Evolutionary conservation across 305 asterid species (phyloP).

Genomic region (Fraxinus ornus): DNA sequence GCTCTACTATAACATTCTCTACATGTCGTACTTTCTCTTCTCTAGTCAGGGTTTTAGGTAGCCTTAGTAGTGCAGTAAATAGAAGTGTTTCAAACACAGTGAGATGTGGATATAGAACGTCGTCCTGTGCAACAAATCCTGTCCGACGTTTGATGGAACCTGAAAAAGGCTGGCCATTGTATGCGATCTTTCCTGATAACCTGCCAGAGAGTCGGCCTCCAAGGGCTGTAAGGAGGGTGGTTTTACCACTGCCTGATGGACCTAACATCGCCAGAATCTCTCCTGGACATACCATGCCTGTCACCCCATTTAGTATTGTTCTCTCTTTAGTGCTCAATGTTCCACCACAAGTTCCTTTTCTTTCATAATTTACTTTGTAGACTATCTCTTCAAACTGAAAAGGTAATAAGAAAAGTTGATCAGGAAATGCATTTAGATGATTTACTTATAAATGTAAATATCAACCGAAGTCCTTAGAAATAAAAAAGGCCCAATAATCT

Average conservation of each 20-base stretch:
- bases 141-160: conserved; percentile 78
- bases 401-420: conserved; percentile 7
- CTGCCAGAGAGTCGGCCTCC: conserved; percentile 87
- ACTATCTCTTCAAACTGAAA: conserved; percentile 91
- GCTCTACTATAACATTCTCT: conserved; percentile 65
- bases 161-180: conserved; percentile 81
- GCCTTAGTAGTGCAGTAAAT: conserved; percentile 82
- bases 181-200: conserved; percentile 80
- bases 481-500: neutral
- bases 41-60: conserved; percentile 59
- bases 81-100: conserved; percentile 84
- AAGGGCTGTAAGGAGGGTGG: conserved; percentile 89
- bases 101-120: conserved; percentile 79
- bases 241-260: conserved; percentile 96
- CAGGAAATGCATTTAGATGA: conserved; percentile 11
- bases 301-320: conserved; percentile 81
- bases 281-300: conserved; percentile 92
- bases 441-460: conserved; percentile 9
- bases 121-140: conserved; percentile 98
- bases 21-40: conserved; percentile 69
- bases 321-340: conserved; percentile 53
- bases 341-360: conserved; percentile 45
- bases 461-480: neutral
- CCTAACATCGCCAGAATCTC: conserved; percentile 96
- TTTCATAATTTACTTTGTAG: conserved; percentile 58